Conservation (phyloP, 331 rosid genomes). For the Quercus lobata region DNA sequence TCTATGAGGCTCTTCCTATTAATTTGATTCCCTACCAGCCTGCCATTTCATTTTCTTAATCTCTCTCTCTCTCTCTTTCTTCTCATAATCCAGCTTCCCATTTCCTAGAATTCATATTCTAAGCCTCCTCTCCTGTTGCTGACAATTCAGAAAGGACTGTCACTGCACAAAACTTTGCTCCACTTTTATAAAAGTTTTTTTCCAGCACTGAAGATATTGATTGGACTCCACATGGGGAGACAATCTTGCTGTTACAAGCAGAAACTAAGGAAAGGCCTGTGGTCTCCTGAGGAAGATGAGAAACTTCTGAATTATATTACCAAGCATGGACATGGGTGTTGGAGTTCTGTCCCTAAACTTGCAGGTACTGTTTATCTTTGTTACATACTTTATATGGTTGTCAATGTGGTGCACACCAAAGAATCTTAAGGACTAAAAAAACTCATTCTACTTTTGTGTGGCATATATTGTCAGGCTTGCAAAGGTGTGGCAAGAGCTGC, state of each 20-base stretch:
- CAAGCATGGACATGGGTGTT: constrained; percentile 92
- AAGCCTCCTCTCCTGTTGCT: constrained; percentile 25
- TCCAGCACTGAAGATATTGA: constrained; percentile 24
- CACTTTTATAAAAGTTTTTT: background rate
- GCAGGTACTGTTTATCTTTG: constrained; percentile 46
- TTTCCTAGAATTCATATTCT: constrained; percentile 22
- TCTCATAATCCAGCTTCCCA: constrained; percentile 19
- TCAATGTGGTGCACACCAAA: background rate
- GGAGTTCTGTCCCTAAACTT: constrained; percentile 95
- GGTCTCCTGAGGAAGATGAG: constrained; percentile 99
- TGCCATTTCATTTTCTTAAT: constrained; percentile 62
- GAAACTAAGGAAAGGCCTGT: constrained; percentile 92
- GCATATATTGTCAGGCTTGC: constrained; percentile 51
- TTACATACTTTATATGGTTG: background rate
- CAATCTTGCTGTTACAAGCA: constrained; percentile 95
- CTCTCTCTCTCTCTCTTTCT: constrained; percentile 5
- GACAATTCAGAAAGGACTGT: constrained; percentile 30
- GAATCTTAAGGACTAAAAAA: background rate
- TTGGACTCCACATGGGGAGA: constrained; percentile 70
- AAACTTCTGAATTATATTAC: constrained; percentile 86
- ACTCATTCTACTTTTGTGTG: background rate
- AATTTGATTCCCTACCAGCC: constrained; percentile 70
- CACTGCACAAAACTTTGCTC: constrained; percentile 8
- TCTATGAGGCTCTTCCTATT: constrained; percentile 43
- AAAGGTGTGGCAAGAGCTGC: constrained; percentile 96